A percentile compares a stretch with the other conserved stretches of the same genome.
These are phyloP conservation scores for Fraxinus excelsior DNA, from an alignment of 257 asterid species.

Conservation along the genomic window DNA sequence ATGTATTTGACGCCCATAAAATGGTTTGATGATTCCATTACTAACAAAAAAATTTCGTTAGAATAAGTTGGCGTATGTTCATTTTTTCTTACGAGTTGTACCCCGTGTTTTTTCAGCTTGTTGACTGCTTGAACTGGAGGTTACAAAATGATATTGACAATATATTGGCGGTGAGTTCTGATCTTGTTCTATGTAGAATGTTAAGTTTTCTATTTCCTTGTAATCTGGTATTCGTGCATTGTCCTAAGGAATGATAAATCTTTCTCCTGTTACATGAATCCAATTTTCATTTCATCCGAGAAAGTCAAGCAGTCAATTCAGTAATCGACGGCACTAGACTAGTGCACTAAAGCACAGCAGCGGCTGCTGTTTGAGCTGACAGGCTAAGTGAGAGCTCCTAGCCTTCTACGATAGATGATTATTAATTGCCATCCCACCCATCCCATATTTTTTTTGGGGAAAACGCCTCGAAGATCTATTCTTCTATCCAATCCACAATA, in stretches of 20 bases:
- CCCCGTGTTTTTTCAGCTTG: slow-evolving; percentile 53
- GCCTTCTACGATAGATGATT: too few species aligned
- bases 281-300: too few species aligned
- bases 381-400: too few species aligned
- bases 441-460: too few species aligned
- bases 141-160: slow-evolving; percentile 70
- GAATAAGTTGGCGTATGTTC: background rate
- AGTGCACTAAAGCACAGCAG: too few species aligned
- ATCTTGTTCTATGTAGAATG: background rate
- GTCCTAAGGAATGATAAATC: background rate
- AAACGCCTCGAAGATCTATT: too few species aligned
- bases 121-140: slow-evolving; percentile 84
- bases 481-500: too few species aligned
- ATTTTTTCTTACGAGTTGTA: slow-evolving; percentile 17
- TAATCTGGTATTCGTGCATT: background rate
- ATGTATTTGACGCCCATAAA: slow-evolving; percentile 55
- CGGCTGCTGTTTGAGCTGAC: too few species aligned
- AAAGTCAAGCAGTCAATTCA: too few species aligned
- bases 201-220: background rate
- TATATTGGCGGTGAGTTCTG: slow-evolving; percentile 67
- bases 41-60: background rate
- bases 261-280: too few species aligned
- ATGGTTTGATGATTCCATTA: slow-evolving; percentile 53
- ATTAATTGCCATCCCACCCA: too few species aligned
- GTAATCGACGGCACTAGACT: too few species aligned